Base-by-base conservation (phyloP, 371 early-diverging fungal species). In the Chytridium lagenaria region DNA sequence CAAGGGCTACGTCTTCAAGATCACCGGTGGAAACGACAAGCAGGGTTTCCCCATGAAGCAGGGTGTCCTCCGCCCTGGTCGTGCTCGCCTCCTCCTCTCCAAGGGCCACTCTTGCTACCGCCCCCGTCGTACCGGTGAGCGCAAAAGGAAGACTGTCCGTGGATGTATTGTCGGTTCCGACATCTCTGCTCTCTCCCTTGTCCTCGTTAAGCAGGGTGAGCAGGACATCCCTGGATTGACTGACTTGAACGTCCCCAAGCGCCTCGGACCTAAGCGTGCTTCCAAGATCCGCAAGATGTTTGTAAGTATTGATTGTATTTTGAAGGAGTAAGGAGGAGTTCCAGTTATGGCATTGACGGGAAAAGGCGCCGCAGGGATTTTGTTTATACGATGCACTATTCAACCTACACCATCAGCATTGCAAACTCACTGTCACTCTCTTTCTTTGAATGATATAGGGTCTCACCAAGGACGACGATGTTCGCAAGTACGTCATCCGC, bases 51-150 rank as follows among this genome's bases (percentile, higher is more conserved):
- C 90, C 49, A 91, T 91, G 91, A 98, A 96, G 92, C 95, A 96
- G 88, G 97, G 97, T 90, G 93, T 99, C 72, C 90, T 96, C 75
- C 88, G 92, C 73, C 90, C 91, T 70, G 89, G 92, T 85, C 95
- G 99, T 93, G 95, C 97, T 76, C 92, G 96, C 76, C 93, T 98
- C 78, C 81, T 90, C 52, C 91, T 99, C 80, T 90, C 91, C 79
- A 92, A 96, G 89, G 99, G 99, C 75, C 98, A 98, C 94, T 95
- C 95, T 77, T 99, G 99, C 91, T 99, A 96, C 92, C 94, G 98
- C 83, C 93, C 95, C 77, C 96, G 98, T 83, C 93, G 98, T 80
- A 90, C 91, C 63, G 99, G 99, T 85, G 97, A 97, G 88, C 96
- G 99, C 85, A 96, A 95, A 92, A 91, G 99, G 85, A 99, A 99